Evolutionary conservation across 2,329 filamentous ascomycete genomes (phyloP), one percentile per base, ranked within the genome.

Genomic region (Exophiala spinifera): DNA sequence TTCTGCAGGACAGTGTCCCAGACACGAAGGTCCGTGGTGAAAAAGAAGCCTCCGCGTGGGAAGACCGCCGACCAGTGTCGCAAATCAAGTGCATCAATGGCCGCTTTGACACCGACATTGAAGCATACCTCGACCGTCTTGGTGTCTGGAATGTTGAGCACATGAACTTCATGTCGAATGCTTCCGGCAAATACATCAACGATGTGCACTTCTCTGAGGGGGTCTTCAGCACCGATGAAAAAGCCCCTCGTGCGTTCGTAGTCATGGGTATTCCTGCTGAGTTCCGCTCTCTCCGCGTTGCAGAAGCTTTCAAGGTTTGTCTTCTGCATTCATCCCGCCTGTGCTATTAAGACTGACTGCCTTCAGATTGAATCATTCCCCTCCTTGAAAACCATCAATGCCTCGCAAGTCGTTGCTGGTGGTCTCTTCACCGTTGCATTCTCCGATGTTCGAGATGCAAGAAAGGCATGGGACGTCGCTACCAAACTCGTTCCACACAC

Each of bases 391-490:
- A 66, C 69, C 14, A 69, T 73, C 51, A 66, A 72, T 44, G 64
- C 73, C 34, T 65, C 64, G 21, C 67, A 71, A 28, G 59, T 75
- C 21, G 61, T 59, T 46, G 63, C 66, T 43, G 64, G 64, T 42
- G 74, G 75, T 3, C 76, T 72, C 46, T 74, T 83, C 25, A 80
- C 77, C 53, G 69, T 84, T 20, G 77, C 76, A 3, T 85, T 87
- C 61, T 70, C 75, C 5, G 84, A 87, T 62, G 78, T 85, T 46
- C 76, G 81, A 46, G 83, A 86, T 66, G 76, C 84, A 5, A 78
- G 74, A 49, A 72, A 74, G 28, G 75, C 79, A 6, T 72, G 76
- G 52, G 70, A 76, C 11, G 78, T 77, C 47, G 66, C 80, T 23
- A 69, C 72, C 1, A 61, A 76, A 15, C 67, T 72, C 31, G 70